Evolutionary conservation across 352 stramenopile species (phyloP).

Genomic region (Phytopythium cucurbitacearum): DNA sequence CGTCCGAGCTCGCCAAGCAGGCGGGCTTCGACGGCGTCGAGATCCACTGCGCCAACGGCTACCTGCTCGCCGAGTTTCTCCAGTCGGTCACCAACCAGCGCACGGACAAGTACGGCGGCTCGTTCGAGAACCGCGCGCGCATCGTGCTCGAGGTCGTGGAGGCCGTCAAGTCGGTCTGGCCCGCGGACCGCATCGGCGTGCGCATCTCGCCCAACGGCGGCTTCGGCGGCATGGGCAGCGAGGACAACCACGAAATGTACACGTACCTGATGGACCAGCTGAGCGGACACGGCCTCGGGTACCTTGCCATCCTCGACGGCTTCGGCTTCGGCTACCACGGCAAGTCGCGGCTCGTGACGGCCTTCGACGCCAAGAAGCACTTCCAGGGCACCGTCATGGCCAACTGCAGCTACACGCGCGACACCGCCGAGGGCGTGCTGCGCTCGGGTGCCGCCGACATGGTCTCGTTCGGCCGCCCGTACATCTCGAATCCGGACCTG

Average conservation of each 20-base stretch:
- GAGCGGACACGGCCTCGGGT: slow-evolving; percentile 26
- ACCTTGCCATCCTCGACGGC: slow-evolving; percentile 31
- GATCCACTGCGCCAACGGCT: slow-evolving; percentile 87
- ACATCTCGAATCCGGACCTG: slow-evolving; percentile 43
- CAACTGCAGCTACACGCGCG: slow-evolving; percentile 31
- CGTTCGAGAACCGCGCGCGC: slow-evolving; percentile 71
- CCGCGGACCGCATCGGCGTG: slow-evolving; percentile 25
- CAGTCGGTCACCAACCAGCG: slow-evolving; percentile 57
- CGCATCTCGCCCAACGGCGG: slow-evolving; percentile 28
- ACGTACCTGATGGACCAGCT: slow-evolving; percentile 28
- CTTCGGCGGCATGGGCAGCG: slow-evolving; percentile 27
- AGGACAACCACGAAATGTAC: slow-evolving; percentile 40
- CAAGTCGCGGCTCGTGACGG: slow-evolving; percentile 21
- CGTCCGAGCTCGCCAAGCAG: slow-evolving; percentile 43
- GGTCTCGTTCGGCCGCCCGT: slow-evolving; percentile 31
- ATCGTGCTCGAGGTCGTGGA: slow-evolving; percentile 75
- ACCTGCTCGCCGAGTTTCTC: slow-evolving; percentile 90
- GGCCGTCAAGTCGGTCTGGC: slow-evolving; percentile 28
- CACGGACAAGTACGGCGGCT: slow-evolving; percentile 80
- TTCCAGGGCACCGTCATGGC: slow-evolving; percentile 30
- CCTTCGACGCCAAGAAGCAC: slow-evolving; percentile 22
- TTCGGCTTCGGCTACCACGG: slow-evolving; percentile 29
- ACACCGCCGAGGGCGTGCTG: slow-evolving; percentile 22
- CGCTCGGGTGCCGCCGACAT: slow-evolving; percentile 23
- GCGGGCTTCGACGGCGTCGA: slow-evolving; percentile 61